Conservation (phyloP, 306 rosid genomes). For the Acacia melanoxylon region DNA sequence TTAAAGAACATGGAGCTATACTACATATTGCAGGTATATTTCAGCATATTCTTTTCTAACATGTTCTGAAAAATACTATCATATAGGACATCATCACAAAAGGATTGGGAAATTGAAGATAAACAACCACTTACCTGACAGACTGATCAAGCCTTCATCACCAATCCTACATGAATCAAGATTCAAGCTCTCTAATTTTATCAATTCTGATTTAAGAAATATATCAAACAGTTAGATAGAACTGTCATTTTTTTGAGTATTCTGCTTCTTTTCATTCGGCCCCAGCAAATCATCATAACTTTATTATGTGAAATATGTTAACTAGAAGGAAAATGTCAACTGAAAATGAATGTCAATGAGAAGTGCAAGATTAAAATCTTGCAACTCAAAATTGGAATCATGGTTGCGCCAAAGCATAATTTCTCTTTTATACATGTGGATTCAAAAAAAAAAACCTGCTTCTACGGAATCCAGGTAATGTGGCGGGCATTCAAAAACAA, state of each 20-base stretch:
- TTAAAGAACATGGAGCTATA: slow-evolving; percentile 3
- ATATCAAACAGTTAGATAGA: too few relatives aligned
- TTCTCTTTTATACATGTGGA: neutral
- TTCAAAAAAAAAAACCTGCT: neutral
- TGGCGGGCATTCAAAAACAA: neutral
- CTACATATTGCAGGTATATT: neutral
- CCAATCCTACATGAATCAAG: too few relatives aligned
- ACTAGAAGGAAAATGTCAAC: slow-evolving; percentile 4
- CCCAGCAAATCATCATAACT: too few relatives aligned
- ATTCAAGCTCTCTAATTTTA: too few relatives aligned
- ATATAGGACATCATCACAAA: slow-evolving; percentile 10
- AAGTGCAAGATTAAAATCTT: neutral
- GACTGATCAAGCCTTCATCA: slow-evolving; percentile 78
- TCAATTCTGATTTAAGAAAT: too few relatives aligned
- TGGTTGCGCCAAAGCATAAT: neutral
- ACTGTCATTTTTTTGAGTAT: too few relatives aligned
- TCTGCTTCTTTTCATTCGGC: too few relatives aligned
- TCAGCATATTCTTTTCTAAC: neutral
- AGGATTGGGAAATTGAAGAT: neutral
- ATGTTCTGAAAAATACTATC: neutral
- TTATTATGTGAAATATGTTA: too few relatives aligned
- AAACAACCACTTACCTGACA: slow-evolving; percentile 59
- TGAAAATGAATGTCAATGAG: neutral
- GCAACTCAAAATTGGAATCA: neutral
- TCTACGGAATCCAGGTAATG: neutral